Evolutionary conservation across 2,329 filamentous ascomycete species (phyloP), one percentile per base, ranked within the genome.

Genomic region (Sordariomycetes sp.): DNA sequence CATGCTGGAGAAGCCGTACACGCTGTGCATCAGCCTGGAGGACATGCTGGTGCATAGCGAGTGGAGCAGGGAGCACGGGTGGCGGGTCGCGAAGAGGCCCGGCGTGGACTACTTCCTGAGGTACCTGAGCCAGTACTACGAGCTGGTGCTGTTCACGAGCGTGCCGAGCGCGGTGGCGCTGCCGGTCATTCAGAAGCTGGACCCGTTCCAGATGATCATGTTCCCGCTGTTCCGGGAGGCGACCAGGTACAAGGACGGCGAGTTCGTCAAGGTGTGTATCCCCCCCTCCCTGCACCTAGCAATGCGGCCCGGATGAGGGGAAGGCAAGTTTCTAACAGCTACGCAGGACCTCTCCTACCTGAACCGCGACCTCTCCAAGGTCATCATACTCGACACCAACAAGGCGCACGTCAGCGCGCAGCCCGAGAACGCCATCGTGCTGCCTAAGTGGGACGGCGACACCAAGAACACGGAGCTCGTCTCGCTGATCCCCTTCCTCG

Each of bases 111-210:
- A 99, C 76, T 99, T 99, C 76, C 76, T 99, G 62, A 89, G 90
- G 68, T 99, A 99, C 72, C 81, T 99, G 54, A 93, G 89, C 73
- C 92, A 97, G 72, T 97, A 99, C 79, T 99, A 97, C 70, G 94
- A 99, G 72, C 79, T 99, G 58, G 94, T 97, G 57, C 84, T 99
- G 63, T 99, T 97, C 76, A 99, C 94, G 35, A 89, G 83, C 46
- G 87, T 94, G 53, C 91, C 93, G 0, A 90, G 86, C 67, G 86
- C 85, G 67, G 88, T 90, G 69, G 93, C 86, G 32, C 91, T 97
- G 65, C 90, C 90, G 25, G 81, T 99, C 56, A 83, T 97, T 64
- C 86, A 90, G 67, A 99, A 99, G 74, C 79, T 99, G 60, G 94
- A 99, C 69, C 94, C 93, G 40, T 97, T 89, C 79, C 89, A 88